Evolutionary conservation across 495 filamentous ascomycete genomes (phyloP), one percentile per base, ranked within the genome.

Genomic region (Hapsidospora chrysogenum): DNA sequence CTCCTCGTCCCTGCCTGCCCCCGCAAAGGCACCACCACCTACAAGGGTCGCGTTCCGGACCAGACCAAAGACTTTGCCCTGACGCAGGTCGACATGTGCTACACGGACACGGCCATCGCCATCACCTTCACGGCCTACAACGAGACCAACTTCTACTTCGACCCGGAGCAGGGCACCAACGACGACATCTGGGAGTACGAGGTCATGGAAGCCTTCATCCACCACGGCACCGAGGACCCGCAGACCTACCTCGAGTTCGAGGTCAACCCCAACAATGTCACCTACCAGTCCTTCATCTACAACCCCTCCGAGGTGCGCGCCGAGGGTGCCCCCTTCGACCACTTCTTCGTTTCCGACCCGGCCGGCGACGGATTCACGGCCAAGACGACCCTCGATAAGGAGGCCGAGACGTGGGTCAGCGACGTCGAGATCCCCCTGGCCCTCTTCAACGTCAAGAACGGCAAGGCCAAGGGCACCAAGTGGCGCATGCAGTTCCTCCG

Each of bases 401-500:
- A 37, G 2, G 52, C 45, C 4, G 31, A 42, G 17, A 47, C 32
- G 15, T 55, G 52, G 52, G 37, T 42, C 0, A 45, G 49, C 11
- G 27, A 31, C 15, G 37, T 45, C 10, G 48, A 33, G 15, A 40
- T 55, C 17, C 52, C 52, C 8, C 39, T 55, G 13, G 47, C 45
- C 14, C 44, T 55, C 14, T 55, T 55, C 47, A 52, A 51, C 29
- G 49, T 55, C 18, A 49, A 55, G 23, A 26, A 38, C 13, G 49
- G 52, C 16, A 15, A 43, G 31, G 49, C 52, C n/a, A 29, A 38
- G 35, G 49, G 49, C 2, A 55, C 52, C 1, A 3, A 34, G 11
- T 55, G 52, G 52, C 37, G 52, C 27, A 52, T 52, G 49, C 52
- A 55, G 32, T 55, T 55, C 26, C 47, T 55, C 40, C 47, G 52